phyloP scores from a whole-genome alignment of 2,329 filamentous ascomycete genomes.

The Paecilomyces formosus region DNA sequence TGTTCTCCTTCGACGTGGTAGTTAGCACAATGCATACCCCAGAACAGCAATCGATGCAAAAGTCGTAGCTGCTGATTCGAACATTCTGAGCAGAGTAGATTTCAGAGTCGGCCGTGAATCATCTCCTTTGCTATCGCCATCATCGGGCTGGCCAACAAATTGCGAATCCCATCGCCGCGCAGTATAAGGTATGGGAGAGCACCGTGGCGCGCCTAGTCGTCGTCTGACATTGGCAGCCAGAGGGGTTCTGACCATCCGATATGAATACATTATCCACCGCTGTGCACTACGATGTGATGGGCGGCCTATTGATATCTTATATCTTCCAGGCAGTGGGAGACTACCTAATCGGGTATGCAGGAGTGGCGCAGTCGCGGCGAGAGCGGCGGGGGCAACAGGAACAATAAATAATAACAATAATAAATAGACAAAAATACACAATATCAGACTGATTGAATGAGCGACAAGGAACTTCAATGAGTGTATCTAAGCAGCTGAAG shows the following conservation, averaged over 20 bases:
- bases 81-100: conserved; percentile 52
- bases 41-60: conserved; percentile 67
- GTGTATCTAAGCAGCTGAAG: background rate
- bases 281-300: background rate
- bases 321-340: background rate
- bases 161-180: conserved; percentile 17
- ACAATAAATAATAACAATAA: background rate
- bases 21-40: conserved; percentile 52
- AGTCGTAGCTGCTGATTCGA: conserved; percentile 67
- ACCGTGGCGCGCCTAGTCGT: background rate
- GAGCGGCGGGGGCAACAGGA: background rate
- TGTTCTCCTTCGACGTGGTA: background rate
- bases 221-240: background rate
- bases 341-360: background rate
- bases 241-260: background rate
- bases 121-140: conserved; percentile 11
- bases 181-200: background rate
- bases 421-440: background rate
- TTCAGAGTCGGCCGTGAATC: conserved; percentile 22
- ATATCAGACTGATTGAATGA: background rate
- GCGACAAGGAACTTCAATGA: background rate
- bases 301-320: background rate
- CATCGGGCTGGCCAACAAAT: conserved; percentile 18
- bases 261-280: background rate
- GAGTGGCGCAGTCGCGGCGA: background rate